Evolutionary conservation across 2,329 filamentous ascomycete genomes (phyloP), one percentile per base, ranked within the genome.

Genomic region (Hypoxylon sp.): DNA sequence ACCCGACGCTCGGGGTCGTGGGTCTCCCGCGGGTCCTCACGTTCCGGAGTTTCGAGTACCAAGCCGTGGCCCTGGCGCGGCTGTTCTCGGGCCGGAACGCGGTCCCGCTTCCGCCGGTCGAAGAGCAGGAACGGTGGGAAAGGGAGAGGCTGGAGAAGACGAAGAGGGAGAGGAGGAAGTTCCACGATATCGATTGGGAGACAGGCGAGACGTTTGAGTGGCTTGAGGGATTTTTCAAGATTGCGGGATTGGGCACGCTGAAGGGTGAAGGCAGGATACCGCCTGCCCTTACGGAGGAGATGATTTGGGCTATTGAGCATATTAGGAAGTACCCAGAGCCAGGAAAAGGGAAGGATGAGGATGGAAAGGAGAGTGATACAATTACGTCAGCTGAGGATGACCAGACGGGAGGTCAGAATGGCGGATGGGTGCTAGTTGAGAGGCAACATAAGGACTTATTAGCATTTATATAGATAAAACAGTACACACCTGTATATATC

Each of bases 21-120:
- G 87, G 87, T 0, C 73, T 87, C 5, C 86, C 85, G 1, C 81
- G 85, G 0, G 82, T 83, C 0, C 74, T 86, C 11, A 87, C 85
- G 0, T 88, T 87, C 63, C 76, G 86, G 5, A 84, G 83, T 37
- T 87, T 87, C 67, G 86, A 88, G 73, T 88, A 88, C 67, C 86
- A 88, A 73, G 85, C 84, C 1, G 78, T 87, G 44, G 85, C 86
- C 1, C 75, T 88, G 0, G 85, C 86, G 2, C 79, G 86, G 1
- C 70, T 86, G 0, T 87, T 83, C 70, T 77, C 85, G 0, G 78
- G 79, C 0, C 77, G 85, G 13, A 81, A 83, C 31, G 71, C 79
- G 0, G 62, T 70, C 0, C 52, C 78, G 2, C 78, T 87, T 3
- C 85, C 85, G 0, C 56, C 79, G 0, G n/a, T 75, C 0, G 66